These are phyloP conservation scores for Acrocalymma vagum DNA, from an alignment of 2,329 filamentous ascomycete genomes.

Conservation along the genomic window DNA sequence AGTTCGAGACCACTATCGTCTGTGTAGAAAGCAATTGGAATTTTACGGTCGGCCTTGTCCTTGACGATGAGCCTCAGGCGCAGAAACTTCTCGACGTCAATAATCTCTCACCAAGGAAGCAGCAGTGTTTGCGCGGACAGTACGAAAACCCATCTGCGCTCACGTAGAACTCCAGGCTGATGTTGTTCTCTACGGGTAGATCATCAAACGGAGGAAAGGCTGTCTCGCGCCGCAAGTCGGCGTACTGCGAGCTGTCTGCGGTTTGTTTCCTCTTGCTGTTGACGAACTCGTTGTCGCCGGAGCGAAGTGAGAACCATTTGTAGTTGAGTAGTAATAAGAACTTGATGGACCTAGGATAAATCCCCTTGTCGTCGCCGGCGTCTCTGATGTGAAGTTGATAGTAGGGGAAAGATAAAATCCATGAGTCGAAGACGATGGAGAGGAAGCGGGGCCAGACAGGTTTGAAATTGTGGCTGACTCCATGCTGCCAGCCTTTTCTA, in stretches of 20 bases:
- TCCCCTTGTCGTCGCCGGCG: conserved; percentile 58
- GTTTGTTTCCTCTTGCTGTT: too few relatives aligned
- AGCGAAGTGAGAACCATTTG: conserved; percentile 49
- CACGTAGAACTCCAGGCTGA: too few relatives aligned
- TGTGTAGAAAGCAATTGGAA: too few relatives aligned
- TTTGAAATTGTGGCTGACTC: conserved; percentile 47
- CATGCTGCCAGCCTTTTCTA: conserved; percentile 70
- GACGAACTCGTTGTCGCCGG: conserved; percentile 32
- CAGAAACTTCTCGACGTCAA: too few relatives aligned
- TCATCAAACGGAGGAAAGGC: background rate
- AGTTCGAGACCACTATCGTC: too few relatives aligned
- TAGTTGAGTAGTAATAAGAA: conserved; percentile 45
- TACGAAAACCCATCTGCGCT: too few relatives aligned
- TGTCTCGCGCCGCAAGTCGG: conserved; percentile 1
- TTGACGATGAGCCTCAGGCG: too few relatives aligned
- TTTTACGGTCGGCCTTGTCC: too few relatives aligned
- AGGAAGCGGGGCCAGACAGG: conserved; percentile 63
- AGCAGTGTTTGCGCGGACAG: too few relatives aligned
- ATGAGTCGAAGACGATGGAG: conserved; percentile 59
- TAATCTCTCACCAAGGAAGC: too few relatives aligned
- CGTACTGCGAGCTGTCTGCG: too few relatives aligned
- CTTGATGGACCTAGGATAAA: conserved; percentile 55
- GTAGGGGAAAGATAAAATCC: conserved; percentile 76
- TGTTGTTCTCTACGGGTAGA: too few relatives aligned
- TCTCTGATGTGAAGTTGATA: conserved; percentile 75